Evolutionary conservation across 2,329 filamentous ascomycete species (phyloP).

Genomic region (Pseudocercospora musae): DNA sequence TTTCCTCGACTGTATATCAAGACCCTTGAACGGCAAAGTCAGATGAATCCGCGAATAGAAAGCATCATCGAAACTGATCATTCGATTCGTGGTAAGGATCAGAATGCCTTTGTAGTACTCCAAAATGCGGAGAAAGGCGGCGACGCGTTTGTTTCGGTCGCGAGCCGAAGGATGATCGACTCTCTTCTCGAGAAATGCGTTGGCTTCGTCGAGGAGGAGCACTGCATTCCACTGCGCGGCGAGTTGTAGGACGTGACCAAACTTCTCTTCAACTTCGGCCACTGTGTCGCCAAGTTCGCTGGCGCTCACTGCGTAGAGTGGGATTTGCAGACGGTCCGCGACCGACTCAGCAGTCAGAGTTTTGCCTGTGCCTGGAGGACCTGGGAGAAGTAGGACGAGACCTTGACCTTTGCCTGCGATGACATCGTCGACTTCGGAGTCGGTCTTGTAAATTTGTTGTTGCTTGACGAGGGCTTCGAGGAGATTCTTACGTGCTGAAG

Average conservation of each 20-base stretch:
- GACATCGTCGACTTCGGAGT: not conserved
- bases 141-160: conserved; percentile 75
- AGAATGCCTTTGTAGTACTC: conserved; percentile 40
- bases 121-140: conserved; percentile 42
- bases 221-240: conserved; percentile 14
- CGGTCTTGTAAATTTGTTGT: not conserved
- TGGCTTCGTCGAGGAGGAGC: conserved; percentile 39
- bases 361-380: not conserved
- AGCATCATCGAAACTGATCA: conserved; percentile 35
- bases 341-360: not conserved
- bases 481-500: not conserved
- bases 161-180: conserved; percentile 54
- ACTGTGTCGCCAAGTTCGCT: not conserved
- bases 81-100: conserved; percentile 39
- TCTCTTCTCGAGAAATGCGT: conserved; percentile 62
- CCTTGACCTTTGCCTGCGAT: not conserved
- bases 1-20: not conserved
- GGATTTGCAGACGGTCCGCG: not conserved
- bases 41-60: conserved; percentile 37
- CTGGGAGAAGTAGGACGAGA: not conserved
- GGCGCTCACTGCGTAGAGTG: not conserved
- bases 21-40: not conserved
- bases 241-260: not conserved
- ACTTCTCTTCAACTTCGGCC: not conserved
- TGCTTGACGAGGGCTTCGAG: not conserved